phyloP scores from a whole-genome alignment of 306 rosid species.

The Spatholobus suberectus region DNA sequence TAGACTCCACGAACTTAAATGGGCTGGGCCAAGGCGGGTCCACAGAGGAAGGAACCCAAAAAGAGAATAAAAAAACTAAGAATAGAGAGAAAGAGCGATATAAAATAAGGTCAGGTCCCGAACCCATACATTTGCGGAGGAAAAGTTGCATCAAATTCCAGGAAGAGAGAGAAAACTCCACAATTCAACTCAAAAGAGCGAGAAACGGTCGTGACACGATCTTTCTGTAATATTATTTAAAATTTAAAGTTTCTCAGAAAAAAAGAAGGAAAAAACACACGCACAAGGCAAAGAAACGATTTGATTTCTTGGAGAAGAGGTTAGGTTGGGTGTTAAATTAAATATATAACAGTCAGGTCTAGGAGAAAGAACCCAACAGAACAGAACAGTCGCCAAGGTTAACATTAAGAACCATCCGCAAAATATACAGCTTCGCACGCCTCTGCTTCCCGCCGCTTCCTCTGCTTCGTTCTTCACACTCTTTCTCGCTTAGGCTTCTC shows the following conservation, averaged over 20 bases:
- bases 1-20: neutral
- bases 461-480: slow-evolving; percentile 20
- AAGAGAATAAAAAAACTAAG: neutral
- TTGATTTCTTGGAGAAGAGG: slow-evolving; percentile 39
- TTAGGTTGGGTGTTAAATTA: slow-evolving; percentile 14
- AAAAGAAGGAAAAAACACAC: neutral
- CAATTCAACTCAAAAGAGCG: neutral
- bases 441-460: slow-evolving; percentile 20
- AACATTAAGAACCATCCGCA: neutral
- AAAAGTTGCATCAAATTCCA: slow-evolving; percentile 16
- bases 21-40: slow-evolving; percentile 28
- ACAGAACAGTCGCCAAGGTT: slow-evolving; percentile 3
- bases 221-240: neutral
- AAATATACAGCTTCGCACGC: neutral
- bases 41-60: slow-evolving; percentile 28
- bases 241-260: neutral
- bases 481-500: neutral
- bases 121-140: slow-evolving; percentile 48
- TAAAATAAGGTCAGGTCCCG: slow-evolving; percentile 6
- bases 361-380: neutral
- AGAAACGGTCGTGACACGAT: slow-evolving; percentile 57
- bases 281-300: neutral
- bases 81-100: neutral
- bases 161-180: slow-evolving; percentile 17
- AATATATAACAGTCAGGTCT: neutral